These are phyloP conservation scores for Mucor indicus DNA, from an alignment of 371 early-diverging fungal species.

Conservation along the genomic window DNA sequence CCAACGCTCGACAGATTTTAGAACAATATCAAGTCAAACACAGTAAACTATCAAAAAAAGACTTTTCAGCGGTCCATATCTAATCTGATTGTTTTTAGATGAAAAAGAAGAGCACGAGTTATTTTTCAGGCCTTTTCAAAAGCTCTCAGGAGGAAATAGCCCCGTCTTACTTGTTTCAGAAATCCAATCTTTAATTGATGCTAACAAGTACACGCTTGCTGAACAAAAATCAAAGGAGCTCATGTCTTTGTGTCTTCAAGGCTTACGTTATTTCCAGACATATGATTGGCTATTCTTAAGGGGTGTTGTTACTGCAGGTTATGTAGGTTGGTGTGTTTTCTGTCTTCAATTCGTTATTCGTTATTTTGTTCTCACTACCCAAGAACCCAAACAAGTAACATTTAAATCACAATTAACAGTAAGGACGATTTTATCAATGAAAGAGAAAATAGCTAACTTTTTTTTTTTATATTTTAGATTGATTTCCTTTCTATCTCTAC, in stretches of 20 bases:
- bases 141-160: constrained; percentile 48
- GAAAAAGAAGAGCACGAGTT: constrained; percentile 72
- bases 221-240: constrained; percentile 58
- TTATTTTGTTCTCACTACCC: constrained; percentile 28
- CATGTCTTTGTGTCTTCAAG: constrained; percentile 68
- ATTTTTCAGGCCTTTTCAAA: constrained; percentile 73
- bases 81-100: constrained; percentile 31
- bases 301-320: constrained; percentile 83
- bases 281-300: constrained; percentile 94
- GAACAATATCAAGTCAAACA: constrained; percentile 85
- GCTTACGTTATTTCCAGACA: constrained; percentile 92
- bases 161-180: constrained; percentile 52
- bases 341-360: constrained; percentile 72
- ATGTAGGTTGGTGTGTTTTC: constrained; percentile 89
- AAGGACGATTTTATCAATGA: neutral
- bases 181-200: constrained; percentile 61
- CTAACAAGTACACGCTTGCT: constrained; percentile 61
- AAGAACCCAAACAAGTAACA: neutral
- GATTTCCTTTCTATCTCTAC: constrained; percentile 36
- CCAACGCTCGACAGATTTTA: constrained; percentile 82
- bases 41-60: constrained; percentile 24
- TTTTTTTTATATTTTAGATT: constrained; percentile 29
- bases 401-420: constrained; percentile 4
- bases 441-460: neutral
- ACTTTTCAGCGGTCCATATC: neutral